Percentiles rank a stretch among this genome's conserved stretches.
These are phyloP conservation scores for Blastomyces emzantsi DNA, from an alignment of 2,329 filamentous ascomycete genomes.

Conservation along the genomic window DNA sequence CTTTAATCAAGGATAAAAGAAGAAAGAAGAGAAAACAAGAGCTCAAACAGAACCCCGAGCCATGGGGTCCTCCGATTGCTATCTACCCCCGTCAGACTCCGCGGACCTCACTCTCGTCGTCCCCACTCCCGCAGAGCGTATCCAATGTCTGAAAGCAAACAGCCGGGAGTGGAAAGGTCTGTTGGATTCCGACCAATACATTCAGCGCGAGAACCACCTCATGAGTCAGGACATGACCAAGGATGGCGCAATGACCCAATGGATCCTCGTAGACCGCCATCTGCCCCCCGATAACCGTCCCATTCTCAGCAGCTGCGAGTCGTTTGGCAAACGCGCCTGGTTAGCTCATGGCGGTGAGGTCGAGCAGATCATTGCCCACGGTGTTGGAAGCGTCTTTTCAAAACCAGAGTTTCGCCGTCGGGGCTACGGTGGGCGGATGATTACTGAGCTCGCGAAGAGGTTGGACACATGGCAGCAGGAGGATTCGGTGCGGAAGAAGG, in stretches of 20 bases:
- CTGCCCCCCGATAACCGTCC: conserved; percentile 32
- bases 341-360: conserved; percentile 44
- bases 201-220: conserved; percentile 49
- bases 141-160: conserved; percentile 46
- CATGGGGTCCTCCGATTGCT: conserved; percentile 31
- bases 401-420: conserved; percentile 56
- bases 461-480: conserved; percentile 47
- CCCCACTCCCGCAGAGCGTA: conserved; percentile 46
- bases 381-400: conserved; percentile 73
- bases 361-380: conserved; percentile 55
- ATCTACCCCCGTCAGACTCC: conserved; percentile 42
- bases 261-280: conserved; percentile 48
- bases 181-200: conserved; percentile 46
- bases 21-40: background rate
- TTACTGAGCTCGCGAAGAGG: conserved; percentile 53
- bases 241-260: conserved; percentile 49
- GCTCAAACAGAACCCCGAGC: background rate
- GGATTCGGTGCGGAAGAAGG: conserved; percentile 31
- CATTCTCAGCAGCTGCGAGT: conserved; percentile 53
- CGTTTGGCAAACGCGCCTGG: conserved; percentile 36
- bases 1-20: background rate
- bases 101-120: conserved; percentile 46
- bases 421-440: conserved; percentile 71
- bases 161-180: conserved; percentile 50
- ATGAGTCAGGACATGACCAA: conserved; percentile 43